Evolutionary conservation across 306 rosid species (phyloP), one percentile per base, ranked within the genome.

Genomic region (Sesbania bispinosa): DNA sequence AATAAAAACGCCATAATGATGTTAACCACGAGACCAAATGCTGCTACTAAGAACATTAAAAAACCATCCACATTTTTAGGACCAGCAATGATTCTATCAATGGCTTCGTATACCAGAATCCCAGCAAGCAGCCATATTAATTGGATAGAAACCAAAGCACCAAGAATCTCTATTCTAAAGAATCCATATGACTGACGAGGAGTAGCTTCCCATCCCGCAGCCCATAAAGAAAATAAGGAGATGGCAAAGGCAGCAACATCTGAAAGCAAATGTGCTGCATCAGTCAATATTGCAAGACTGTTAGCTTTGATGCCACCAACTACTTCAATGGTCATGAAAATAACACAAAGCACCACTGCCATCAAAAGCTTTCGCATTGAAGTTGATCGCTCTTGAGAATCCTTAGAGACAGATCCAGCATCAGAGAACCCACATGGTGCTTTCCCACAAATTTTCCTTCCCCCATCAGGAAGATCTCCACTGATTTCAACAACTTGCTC

Each of bases 161-260:
- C 96, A 2, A 89, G 90, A 85, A 89, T 89, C 81, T 89, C 96
- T 53, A 89, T 71, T 75, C 96, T 82, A 53, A 79, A 87, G 74
- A 89, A 89, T 42, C 96, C 96, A 13, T 89, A 89, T 5, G 92
- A 87, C 71, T 87, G 96, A 52, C 96, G 92, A 19, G 96, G 96
- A 54, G 69, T 89, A 64, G 96, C 92, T 75, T 87, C 90, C 96
- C 92, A 89, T 53, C 92, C 86, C 11, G 90, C 87, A 73, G 92
- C 96, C 96, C 96, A 89, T 42, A 89, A 53, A 18, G 96, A 81
- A 62, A 89, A 85, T 62, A 89, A 76, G 50, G 96, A 89, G 86
- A 89, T 89, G 62, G 96, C 90, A 65, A 89, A 89, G 14, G 92
- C 78, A 33, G 92, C 92, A 81, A 89, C 92, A 14, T 89, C 96